Base-by-base conservation (phyloP, 176 grass and related monocot genomes). In the Aegilops longissima region DNA sequence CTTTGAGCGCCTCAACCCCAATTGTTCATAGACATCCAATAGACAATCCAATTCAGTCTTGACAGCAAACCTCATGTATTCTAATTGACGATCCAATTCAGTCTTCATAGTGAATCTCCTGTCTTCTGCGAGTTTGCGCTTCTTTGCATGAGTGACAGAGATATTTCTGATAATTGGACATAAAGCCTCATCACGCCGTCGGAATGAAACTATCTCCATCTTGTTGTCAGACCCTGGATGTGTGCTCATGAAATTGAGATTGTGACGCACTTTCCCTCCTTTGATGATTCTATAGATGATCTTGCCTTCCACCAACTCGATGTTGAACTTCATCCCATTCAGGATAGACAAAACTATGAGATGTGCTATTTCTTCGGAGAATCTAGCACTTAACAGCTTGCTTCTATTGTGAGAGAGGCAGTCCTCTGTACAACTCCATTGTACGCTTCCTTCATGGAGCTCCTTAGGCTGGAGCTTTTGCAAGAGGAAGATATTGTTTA, bases 1-100 rank as follows among this genome's bases (percentile, higher is more conserved):
- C 80, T 95, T 95, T 61, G 96, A 98, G 29, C 85, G 96, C 87
- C 96, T 93, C 76, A 98, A 86, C 76, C 87, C 82, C 33, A 89
- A 34, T n/a, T 91, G 83, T 76, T 86, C 81, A 86, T 90, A 92
- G 73, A 85, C 86, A 86, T 93, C 90, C 42, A 17, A 79, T 63
- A 70, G 79, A 49, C 51, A 65, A 52, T 91, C 83, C 45, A 68
- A 71, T 64, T 85, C 62, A 59, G 27, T 65, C 77, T 83, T 85
- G 62, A 74, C 29, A 70, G 21, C n/a, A 52, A 61, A 63, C 30
- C 44, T 78, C 70, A 33, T 51, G 7, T 35, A 42, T 44, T 93
- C 88, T 61, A 39, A 82, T 44, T 21, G 82, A 59, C 25, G 65
- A 61, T 84, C 83, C 56, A 63, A 76, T 64, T 85, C 54, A 59